Percentiles rank a stretch among this genome's conserved stretches.
phyloP scores from a whole-genome alignment of 768 basidiomycete species.

The Rhizopogon rudus region DNA sequence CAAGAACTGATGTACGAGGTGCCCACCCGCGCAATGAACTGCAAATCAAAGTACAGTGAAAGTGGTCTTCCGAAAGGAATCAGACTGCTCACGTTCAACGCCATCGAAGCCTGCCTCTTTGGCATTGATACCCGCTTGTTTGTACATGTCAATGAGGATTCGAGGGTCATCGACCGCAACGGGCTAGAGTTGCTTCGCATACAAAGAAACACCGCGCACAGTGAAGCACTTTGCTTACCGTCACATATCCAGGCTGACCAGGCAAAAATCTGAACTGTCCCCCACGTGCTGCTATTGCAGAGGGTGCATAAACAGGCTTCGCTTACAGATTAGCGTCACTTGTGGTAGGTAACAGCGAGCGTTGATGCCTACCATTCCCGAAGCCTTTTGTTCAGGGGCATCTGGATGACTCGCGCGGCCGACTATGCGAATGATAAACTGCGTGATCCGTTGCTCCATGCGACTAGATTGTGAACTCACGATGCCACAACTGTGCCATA shows the following conservation, averaged over 20 bases:
- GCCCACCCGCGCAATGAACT: conserved; percentile 43
- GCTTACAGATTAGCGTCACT: not conserved
- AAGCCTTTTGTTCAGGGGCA: conserved; percentile 32
- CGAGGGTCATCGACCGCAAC: conserved; percentile 38
- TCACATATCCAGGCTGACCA: conserved; percentile 34
- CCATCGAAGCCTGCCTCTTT: conserved; percentile 53
- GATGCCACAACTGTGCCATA: conserved; percentile 30
- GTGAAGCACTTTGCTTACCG: conserved; percentile 21
- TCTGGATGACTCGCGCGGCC: conserved; percentile 35
- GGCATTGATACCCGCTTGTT: conserved; percentile 41
- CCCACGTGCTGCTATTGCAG: conserved; percentile 38
- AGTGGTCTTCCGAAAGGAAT: not conserved
- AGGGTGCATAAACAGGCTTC: conserved; percentile 41
- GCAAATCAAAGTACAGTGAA: not conserved
- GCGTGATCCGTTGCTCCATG: not conserved
- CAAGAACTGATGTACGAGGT: conserved; percentile 46
- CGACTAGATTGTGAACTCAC: conserved; percentile 15
- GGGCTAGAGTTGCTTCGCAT: conserved; percentile 21
- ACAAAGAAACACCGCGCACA: not conserved
- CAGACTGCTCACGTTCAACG: conserved; percentile 36
- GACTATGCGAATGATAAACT: conserved; percentile 14
- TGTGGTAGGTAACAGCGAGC: too few relatives aligned
- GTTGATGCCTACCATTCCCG: conserved; percentile 24
- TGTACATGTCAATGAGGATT: conserved; percentile 33
- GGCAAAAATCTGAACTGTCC: conserved; percentile 36